Conservation (phyloP, 305 asterid genomes). For the Stenogyne calaminthoides region DNA sequence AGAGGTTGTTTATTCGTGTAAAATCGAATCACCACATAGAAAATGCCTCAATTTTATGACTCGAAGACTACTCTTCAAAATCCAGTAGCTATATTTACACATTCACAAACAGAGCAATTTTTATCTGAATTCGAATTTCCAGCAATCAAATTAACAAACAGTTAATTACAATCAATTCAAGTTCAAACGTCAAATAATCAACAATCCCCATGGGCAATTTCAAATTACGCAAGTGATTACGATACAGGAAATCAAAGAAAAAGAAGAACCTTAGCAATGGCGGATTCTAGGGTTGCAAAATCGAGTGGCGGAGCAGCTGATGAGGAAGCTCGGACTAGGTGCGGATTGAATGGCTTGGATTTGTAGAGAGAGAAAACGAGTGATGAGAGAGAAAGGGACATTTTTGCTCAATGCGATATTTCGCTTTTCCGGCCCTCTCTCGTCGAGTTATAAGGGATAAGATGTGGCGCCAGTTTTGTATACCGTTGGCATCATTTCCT, state of each 20-base stretch:
- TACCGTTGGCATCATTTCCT: conserved; percentile 37
- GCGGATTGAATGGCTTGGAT: conserved; percentile 23
- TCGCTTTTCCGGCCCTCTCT: background rate
- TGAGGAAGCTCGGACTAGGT: conserved; percentile 51
- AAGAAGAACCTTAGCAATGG: conserved; percentile 60
- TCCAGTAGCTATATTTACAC: background rate
- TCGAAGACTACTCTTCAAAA: background rate
- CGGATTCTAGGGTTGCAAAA: conserved; percentile 56
- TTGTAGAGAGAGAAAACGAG: conserved; percentile 37
- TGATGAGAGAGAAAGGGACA: conserved; percentile 52
- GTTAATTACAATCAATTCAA: background rate
- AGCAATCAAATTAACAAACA: background rate
- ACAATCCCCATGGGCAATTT: background rate
- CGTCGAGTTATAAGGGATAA: conserved; percentile 30
- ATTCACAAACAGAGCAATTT: background rate
- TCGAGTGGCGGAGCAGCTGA: conserved; percentile 75
- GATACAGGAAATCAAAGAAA: background rate
- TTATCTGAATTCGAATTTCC: background rate
- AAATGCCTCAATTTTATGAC: background rate
- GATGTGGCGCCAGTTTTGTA: conserved; percentile 39
- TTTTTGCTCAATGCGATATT: conserved; percentile 13
- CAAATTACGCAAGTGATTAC: background rate
- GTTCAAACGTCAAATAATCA: background rate
- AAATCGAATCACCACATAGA: background rate
- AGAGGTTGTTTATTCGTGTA: background rate